Conservation (phyloP, 176 grass and related monocot genomes). For the Phoenix dactylifera region DNA sequence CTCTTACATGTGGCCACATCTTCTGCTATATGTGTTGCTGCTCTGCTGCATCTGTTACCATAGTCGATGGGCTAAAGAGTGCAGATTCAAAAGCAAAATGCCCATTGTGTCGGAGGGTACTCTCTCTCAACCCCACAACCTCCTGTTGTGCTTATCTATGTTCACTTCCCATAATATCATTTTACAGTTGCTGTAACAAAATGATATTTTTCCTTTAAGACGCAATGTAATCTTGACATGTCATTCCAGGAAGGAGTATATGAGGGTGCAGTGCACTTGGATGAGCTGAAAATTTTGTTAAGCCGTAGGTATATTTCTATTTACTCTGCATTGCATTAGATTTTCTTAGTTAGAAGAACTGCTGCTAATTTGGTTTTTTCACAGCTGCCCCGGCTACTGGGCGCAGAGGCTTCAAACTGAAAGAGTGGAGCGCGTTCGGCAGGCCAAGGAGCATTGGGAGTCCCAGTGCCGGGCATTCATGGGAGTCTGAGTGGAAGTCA, state of each 20-base stretch:
- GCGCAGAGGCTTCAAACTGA: conserved; percentile 41
- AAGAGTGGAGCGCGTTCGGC: conserved; percentile 51
- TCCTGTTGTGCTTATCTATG: too few relatives aligned
- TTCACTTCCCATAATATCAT: too few relatives aligned
- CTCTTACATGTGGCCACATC: conserved; percentile 77
- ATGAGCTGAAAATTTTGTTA: conserved; percentile 68
- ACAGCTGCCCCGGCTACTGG: conserved; percentile 81
- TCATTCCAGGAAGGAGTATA: conserved; percentile 55
- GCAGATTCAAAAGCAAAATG: conserved; percentile 58
- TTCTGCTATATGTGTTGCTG: conserved; percentile 82
- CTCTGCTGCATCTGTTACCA: conserved; percentile 64
- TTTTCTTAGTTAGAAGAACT: neutral
- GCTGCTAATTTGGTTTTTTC: neutral
- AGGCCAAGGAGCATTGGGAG: conserved; percentile 75
- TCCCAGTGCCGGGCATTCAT: conserved; percentile 51
- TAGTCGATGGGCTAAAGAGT: conserved; percentile 59
- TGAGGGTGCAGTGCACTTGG: conserved; percentile 45
- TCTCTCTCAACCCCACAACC: neutral
- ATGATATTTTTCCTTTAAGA: too few relatives aligned
- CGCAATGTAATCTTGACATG: neutral
- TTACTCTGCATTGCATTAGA: neutral
- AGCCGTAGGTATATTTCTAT: conserved; percentile 36
- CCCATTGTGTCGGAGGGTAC: conserved; percentile 67
- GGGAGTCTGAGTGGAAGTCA: conserved; percentile 29
- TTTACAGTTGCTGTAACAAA: too few relatives aligned